phyloP scores from a whole-genome alignment of 2,329 filamentous ascomycete genomes.

The Pseudogymnoascus sp. region DNA sequence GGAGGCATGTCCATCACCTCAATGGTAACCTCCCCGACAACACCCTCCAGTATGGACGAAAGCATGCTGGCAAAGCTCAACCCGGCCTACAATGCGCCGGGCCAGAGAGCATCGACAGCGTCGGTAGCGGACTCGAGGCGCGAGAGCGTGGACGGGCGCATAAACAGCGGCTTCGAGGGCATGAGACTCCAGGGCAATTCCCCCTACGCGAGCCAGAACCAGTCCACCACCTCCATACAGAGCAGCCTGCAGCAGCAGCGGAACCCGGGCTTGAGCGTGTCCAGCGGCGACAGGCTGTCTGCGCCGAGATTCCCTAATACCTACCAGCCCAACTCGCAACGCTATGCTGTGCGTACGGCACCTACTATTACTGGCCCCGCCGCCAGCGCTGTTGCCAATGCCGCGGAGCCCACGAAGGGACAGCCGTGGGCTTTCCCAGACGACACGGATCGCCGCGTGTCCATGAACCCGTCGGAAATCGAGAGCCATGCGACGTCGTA shows the following conservation, averaged over 20 bases:
- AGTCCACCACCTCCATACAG: constrained; percentile 67
- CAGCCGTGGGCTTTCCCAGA: constrained; percentile 80
- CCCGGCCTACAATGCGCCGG: constrained; percentile 18
- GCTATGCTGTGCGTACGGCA: constrained; percentile 49
- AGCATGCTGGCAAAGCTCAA: constrained; percentile 20
- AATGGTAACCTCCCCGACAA: constrained; percentile 51
- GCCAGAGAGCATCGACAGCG: neutral
- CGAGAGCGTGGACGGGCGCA: constrained; percentile 72
- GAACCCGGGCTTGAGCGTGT: constrained; percentile 41
- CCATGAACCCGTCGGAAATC: constrained; percentile 32
- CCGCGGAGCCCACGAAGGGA: constrained; percentile 71
- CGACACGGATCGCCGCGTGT: constrained; percentile 42
- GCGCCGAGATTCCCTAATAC: constrained; percentile 47
- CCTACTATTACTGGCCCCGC: constrained; percentile 68
- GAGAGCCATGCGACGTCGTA: constrained; percentile 34
- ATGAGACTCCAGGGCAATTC: constrained; percentile 59
- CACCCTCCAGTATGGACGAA: constrained; percentile 29
- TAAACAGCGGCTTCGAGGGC: constrained; percentile 63
- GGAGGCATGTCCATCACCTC: constrained; percentile 58
- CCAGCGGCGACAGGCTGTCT: constrained; percentile 38
- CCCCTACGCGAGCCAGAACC: constrained; percentile 69
- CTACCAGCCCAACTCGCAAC: constrained; percentile 11
- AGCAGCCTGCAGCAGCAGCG: constrained; percentile 60
- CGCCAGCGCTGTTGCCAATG: constrained; percentile 56
- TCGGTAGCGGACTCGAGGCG: constrained; percentile 41